Evolutionary conservation across 2,329 filamentous ascomycete species (phyloP), one percentile per base, ranked within the genome.

Genomic region (Hirsutella minnesotensis): DNA sequence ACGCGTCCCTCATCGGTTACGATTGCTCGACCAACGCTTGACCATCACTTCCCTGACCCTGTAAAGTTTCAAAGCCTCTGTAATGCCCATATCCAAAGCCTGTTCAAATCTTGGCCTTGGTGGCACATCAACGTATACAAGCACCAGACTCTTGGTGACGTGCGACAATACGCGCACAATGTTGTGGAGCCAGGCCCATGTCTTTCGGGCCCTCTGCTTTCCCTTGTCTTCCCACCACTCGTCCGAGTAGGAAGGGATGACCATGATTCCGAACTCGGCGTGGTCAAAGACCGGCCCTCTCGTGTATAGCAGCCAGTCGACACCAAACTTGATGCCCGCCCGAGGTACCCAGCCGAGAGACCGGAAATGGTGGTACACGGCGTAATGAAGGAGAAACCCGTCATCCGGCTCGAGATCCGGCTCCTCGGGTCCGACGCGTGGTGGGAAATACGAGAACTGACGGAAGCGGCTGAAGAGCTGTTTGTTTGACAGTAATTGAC

Each of bases 261-360:
- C 78, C 20, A 90, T 71, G 36, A 95, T 66, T 1, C 86, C 89
- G 57, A 95, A 98, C 56, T 96, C 88, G 19, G 92, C 92, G 57
- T 98, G 92, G 19, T 87, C 81, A 60, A 98, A 96, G 0, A 92
- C 90, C 0, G 92, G 92, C 0, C 92, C 92, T 18, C 88, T 82
- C 44, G 87, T 81, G 64, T 98, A 98, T 8, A 98, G 74, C n/a
- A 98, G 68, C 68, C 86, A 95, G 61, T 98, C 92, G 9, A 88
- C 85, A 19, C 86, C 86, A 53, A 98, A 98, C 57, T 98, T 98
- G 58, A 94, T 81, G 30, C 92, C 94, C 5, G 85, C 80, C 13
- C 94, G 82, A 1, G 94, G 83, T 1, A 95, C 86, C 90, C 92
- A 98, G 20, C 92, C 92, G 0, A 96, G 71, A 0, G 88, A 94